Conservation (phyloP, 805 yeast species). For the Suhomyces vadensis region DNA sequence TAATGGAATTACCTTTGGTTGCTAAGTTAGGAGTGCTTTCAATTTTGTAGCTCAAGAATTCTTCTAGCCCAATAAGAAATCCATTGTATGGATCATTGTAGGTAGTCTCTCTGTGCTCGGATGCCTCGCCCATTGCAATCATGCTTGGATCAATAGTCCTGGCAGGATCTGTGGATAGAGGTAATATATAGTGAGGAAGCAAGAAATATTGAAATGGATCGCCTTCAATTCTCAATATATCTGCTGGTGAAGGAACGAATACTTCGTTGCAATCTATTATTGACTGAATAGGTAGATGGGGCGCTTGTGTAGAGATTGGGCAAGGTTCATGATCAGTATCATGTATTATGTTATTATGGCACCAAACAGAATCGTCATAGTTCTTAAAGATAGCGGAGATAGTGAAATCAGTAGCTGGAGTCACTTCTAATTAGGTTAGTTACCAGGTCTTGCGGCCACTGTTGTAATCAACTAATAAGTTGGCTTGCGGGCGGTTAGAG, state of each 20-base stretch:
- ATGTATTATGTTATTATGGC: no score
- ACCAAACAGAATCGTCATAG: no score
- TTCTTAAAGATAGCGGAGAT: no score
- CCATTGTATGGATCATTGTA: not conserved
- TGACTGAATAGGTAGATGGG: not conserved
- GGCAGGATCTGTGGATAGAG: not conserved
- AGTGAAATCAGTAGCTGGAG: no score
- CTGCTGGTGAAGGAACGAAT: slow-evolving; percentile 2
- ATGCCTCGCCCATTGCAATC: not conserved
- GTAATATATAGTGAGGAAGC: not conserved
- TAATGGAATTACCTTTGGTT: not conserved
- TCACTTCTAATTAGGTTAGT: no score
- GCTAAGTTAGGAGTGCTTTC: not conserved
- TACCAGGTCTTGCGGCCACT: not conserved
- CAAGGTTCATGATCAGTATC: no score
- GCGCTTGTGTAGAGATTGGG: not conserved
- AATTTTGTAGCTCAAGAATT: not conserved
- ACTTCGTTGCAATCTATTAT: not conserved
- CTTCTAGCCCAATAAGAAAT: not conserved
- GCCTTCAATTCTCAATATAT: not conserved
- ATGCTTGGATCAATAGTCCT: not conserved
- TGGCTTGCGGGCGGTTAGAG: not conserved
- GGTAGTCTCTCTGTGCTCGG: not conserved
- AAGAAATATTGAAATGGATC: not conserved
- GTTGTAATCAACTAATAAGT: not conserved